These are phyloP conservation scores for Meira miltonrushii DNA, from an alignment of 1,284 basidiomycete species.

Conservation along the genomic window DNA sequence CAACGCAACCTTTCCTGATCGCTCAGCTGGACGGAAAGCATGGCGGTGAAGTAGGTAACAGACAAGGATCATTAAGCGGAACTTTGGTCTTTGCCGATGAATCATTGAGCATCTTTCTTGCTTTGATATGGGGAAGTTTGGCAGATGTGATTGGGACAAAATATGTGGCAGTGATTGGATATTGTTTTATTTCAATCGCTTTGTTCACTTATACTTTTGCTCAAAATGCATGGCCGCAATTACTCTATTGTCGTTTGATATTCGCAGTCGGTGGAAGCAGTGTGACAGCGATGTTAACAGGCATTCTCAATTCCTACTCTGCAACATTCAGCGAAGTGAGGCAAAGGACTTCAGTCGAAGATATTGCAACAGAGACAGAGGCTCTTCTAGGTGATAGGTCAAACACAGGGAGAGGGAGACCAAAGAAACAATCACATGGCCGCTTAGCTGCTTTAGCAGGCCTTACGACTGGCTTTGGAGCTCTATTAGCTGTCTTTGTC, in stretches of 20 bases:
- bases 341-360: background rate
- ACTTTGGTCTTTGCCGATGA: slow-evolving; percentile 39
- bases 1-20: slow-evolving; percentile 35
- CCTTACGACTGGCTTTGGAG: slow-evolving; percentile 29
- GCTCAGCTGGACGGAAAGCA: slow-evolving; percentile 20
- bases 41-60: slow-evolving; percentile 7
- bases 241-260: slow-evolving; percentile 29
- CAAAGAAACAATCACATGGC: slow-evolving; percentile 17
- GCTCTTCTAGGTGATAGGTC: background rate
- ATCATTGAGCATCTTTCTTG: slow-evolving; percentile 27
- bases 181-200: slow-evolving; percentile 27
- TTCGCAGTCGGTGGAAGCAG: slow-evolving; percentile 35
- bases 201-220: slow-evolving; percentile 27
- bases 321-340: background rate
- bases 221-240: slow-evolving; percentile 28
- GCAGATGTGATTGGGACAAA: slow-evolving; percentile 26
- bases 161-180: slow-evolving; percentile 24
- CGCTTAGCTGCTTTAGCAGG: slow-evolving; percentile 28
- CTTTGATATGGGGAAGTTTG: slow-evolving; percentile 32
- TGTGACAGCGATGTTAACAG: slow-evolving; percentile 33
- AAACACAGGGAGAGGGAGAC: background rate
- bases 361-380: background rate
- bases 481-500: slow-evolving; percentile 31
- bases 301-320: slow-evolving; percentile 11
- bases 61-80: slow-evolving; percentile 34